phyloP scores from a whole-genome alignment of 2,329 filamentous ascomycete genomes.

The Fusarium drepaniforme region DNA sequence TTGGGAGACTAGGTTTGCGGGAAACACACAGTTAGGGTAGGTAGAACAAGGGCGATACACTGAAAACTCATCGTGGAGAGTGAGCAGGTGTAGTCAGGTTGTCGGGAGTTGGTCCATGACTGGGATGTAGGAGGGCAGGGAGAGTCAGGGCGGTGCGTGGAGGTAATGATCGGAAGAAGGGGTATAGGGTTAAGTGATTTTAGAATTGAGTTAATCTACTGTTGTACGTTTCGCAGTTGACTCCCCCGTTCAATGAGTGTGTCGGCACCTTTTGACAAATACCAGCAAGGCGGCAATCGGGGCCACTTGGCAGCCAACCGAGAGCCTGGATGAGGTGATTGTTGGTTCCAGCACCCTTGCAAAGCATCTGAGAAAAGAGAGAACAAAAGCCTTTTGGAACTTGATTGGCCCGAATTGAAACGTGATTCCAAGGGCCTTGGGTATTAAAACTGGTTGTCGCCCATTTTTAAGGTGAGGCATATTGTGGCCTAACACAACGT shows the following conservation, averaged over 20 bases:
- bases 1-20: too few relatives aligned
- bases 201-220: neutral
- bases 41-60: neutral
- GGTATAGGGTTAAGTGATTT: too few relatives aligned
- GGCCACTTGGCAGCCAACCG: too few relatives aligned
- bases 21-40: neutral
- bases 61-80: neutral
- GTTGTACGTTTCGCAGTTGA: neutral
- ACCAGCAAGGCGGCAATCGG: too few relatives aligned
- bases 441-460: neutral
- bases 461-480: neutral
- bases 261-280: neutral
- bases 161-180: too few relatives aligned
- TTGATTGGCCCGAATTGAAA: neutral
- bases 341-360: too few relatives aligned
- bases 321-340: too few relatives aligned
- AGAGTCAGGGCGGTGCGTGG: neutral
- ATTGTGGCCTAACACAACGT: neutral
- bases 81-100: neutral
- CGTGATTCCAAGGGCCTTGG: neutral
- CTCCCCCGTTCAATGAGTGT: neutral
- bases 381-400: neutral
- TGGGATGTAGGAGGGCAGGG: neutral
- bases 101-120: neutral
- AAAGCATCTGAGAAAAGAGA: neutral